Conservation (phyloP, 768 basidiomycete species). For the Rhizopogon rudus region DNA sequence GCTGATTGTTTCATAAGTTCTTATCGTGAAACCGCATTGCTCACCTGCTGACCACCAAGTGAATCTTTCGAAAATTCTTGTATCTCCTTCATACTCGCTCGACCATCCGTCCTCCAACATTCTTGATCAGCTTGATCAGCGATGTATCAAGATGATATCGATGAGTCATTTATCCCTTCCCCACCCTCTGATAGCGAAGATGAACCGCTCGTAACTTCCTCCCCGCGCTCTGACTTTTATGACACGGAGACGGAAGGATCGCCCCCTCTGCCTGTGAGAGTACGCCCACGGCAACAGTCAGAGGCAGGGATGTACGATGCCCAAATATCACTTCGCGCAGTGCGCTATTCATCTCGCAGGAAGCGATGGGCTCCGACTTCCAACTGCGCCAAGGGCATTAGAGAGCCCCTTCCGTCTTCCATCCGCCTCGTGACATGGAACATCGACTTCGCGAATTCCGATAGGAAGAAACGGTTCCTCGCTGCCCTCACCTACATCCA, state of each 20-base stretch:
- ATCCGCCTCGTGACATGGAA: conserved; percentile 72
- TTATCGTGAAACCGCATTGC: not conserved
- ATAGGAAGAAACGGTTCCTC: conserved; percentile 38
- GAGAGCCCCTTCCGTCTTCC: conserved; percentile 34
- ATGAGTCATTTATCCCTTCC: conserved; percentile 25
- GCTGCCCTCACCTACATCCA: conserved; percentile 52
- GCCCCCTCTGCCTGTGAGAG: conserved; percentile 2
- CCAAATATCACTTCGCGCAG: conserved; percentile 25
- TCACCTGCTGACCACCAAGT: not conserved
- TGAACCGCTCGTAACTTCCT: not conserved
- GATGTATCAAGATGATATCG: conserved; percentile 21
- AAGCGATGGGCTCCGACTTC: conserved; percentile 28
- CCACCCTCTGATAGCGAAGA: conserved; percentile 16
- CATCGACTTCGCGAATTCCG: conserved; percentile 42
- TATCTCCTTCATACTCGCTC: not conserved
- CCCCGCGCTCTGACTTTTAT: conserved; percentile 8
- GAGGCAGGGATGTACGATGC: conserved; percentile 19
- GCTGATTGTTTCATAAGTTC: not conserved
- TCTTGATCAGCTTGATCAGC: not conserved
- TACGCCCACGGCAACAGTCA: conserved; percentile 7
- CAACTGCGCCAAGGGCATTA: conserved; percentile 29
- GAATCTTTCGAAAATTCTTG: not conserved
- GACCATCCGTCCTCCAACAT: not conserved
- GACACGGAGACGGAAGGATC: conserved; percentile 23
- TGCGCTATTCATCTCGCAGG: conserved; percentile 28